Base-by-base conservation (phyloP, 805 yeast species). In the Monosporozyma aerobia region DNA sequence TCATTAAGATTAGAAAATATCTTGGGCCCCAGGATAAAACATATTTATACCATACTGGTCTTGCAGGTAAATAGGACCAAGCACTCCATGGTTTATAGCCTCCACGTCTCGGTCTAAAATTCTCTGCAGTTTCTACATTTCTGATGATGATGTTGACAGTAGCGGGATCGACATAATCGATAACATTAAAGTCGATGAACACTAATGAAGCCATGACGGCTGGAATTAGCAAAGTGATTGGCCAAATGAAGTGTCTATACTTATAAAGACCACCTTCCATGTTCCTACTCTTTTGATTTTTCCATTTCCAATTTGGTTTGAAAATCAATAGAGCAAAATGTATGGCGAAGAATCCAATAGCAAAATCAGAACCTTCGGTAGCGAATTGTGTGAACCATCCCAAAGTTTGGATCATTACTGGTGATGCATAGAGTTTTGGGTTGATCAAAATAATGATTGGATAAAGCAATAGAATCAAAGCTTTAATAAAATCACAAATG, bases 341-440 rank as follows among this genome's bases (percentile, higher is more conserved):
- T 14, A 89, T 69, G 1, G 97, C 96, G 69, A 90, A 85, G 37
- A 84, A 77, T 33, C 88, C 71, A 50, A 89, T 90, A 16, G 94
- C 90, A 37, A 88, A 63, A 68, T 90, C 97, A 1, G 90, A 89
- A 22, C 95, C 95, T 67, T 87, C 95, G 13, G 86, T 84, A 23
- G 88, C 77, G 41, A 82, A 75, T 3, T 90, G 87, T 1, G 95
- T 85, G 67, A 87, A 82, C 73, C 86, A 89, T 2, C 96, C 96
- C 37, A 85, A 76, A 4, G 81, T 78, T 61, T 82, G 80, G 59
- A 83, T 79, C 62, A 85, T 80, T 32, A 65, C 67, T 41, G 72
- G 68, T 57, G 73, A 73, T 51, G 73, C 76, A 63, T 79, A 81
- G 7, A 80, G 69, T 9, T 69, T 56, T 25, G 65, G 60, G 41